Conservation (phyloP, 768 basidiomycete genomes). For the Boletus barrowsii region DNA sequence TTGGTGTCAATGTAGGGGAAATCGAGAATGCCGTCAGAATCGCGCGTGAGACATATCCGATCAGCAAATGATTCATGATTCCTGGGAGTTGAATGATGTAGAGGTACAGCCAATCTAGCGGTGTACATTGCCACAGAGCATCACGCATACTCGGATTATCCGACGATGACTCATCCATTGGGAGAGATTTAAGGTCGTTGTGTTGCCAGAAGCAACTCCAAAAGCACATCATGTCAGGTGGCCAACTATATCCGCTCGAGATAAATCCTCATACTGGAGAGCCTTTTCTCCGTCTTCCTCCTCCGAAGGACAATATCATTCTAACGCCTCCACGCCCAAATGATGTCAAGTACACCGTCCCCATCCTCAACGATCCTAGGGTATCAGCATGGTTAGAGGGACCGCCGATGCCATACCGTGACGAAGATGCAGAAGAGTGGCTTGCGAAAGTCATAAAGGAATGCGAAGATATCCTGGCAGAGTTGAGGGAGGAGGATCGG, state of each 20-base stretch:
- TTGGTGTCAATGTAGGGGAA: constrained; percentile 64
- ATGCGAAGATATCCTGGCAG: constrained; percentile 21
- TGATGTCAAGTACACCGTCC: constrained; percentile 38
- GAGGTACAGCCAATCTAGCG: background rate
- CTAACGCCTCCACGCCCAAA: constrained; percentile 53
- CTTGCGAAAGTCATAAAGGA: constrained; percentile 17
- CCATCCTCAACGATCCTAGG: constrained; percentile 47
- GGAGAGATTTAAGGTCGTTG: background rate
- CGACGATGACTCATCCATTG: background rate
- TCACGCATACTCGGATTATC: too few species aligned
- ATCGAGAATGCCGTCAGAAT: constrained; percentile 63
- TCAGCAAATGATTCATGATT: constrained; percentile 19
- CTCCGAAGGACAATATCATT: constrained; percentile 52
- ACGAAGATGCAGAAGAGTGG: constrained; percentile 41
- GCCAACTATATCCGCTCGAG: constrained; percentile 39
- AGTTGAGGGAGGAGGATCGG: constrained; percentile 16
- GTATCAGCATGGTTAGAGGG: constrained; percentile 45
- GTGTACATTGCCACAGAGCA: background rate
- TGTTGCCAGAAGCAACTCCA: background rate
- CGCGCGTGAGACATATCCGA: constrained; percentile 44
- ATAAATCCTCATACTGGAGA: constrained; percentile 44
- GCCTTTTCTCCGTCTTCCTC: constrained; percentile 52
- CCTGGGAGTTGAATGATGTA: background rate
- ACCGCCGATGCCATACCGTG: constrained; percentile 54
- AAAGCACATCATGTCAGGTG: constrained; percentile 12